phyloP scores from a whole-genome alignment of 305 asterid species.

The Euphrasia arctica region DNA sequence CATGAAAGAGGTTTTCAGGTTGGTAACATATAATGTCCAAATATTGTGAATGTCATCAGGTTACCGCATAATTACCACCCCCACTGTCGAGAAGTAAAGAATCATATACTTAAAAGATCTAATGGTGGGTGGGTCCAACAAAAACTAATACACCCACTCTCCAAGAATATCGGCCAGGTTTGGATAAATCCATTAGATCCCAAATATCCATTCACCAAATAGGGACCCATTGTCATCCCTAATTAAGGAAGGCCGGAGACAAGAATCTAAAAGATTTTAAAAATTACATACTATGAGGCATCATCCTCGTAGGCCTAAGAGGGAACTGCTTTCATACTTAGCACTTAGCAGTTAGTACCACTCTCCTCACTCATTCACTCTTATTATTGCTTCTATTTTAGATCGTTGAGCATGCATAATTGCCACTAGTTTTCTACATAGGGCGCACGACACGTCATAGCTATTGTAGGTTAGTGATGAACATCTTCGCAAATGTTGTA shows the following conservation, averaged over 20 bases:
- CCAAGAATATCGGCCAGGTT: background rate
- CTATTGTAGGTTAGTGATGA: background rate
- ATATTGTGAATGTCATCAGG: background rate
- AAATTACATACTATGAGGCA: background rate
- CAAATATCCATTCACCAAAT: background rate
- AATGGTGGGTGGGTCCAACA: background rate
- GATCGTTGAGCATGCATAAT: background rate
- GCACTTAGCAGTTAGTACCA: background rate
- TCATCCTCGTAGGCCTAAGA: slow-evolving; percentile 8
- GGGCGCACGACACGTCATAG: background rate
- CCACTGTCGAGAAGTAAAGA: background rate
- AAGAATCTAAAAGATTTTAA: background rate
- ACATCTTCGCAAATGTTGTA: background rate
- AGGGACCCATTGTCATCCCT: background rate
- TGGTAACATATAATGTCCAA: background rate
- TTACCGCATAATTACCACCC: background rate
- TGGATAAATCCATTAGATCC: background rate
- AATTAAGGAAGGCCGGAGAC: background rate
- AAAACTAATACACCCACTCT: background rate
- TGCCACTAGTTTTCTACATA: background rate
- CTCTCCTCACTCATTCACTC: background rate
- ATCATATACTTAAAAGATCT: background rate
- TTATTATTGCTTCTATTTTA: background rate
- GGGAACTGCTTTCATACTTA: background rate
- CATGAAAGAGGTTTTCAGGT: background rate